These are phyloP conservation scores for Termitomyces sp. DNA, from an alignment of 768 basidiomycete species.

Conservation along the genomic window DNA sequence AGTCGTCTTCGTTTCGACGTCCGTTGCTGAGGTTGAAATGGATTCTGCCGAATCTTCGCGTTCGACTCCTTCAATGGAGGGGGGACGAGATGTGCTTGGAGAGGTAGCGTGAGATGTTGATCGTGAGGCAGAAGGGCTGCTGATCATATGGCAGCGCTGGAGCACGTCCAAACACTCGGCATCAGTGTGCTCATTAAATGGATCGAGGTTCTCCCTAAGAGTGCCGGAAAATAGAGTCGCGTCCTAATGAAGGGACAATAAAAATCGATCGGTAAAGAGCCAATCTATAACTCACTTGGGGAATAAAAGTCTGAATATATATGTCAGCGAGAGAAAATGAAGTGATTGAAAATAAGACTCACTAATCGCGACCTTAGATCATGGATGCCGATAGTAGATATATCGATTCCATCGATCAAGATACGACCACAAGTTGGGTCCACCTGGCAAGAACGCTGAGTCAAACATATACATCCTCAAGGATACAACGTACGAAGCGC, in stretches of 20 bases:
- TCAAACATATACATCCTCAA: background rate
- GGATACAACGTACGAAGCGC: constrained; percentile 55
- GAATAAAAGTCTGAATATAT: constrained; percentile 63
- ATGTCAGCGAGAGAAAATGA: background rate
- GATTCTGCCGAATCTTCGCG: constrained; percentile 36
- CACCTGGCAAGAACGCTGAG: constrained; percentile 33
- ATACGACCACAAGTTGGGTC: constrained; percentile 77
- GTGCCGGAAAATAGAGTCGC: constrained; percentile 80
- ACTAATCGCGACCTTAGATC: constrained; percentile 76
- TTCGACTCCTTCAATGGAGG: constrained; percentile 37
- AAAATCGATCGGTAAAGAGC: background rate
- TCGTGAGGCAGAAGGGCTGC: constrained; percentile 44
- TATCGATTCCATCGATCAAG: constrained; percentile 84
- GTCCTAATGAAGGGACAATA: constrained; percentile 32
- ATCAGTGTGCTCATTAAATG: constrained; percentile 75
- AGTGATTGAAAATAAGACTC: constrained; percentile 20
- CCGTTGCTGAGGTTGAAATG: constrained; percentile 40
- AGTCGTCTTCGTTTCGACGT: constrained; percentile 48
- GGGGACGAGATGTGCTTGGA: constrained; percentile 39
- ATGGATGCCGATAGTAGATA: constrained; percentile 77
- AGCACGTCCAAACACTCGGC: constrained; percentile 77
- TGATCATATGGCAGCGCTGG: constrained; percentile 74
- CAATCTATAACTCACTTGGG: constrained; percentile 33
- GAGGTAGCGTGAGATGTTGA: constrained; percentile 37
- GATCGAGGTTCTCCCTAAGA: constrained; percentile 44